phyloP scores from a whole-genome alignment of 1,284 basidiomycete species.

The Veloporphyrellus conicus region DNA sequence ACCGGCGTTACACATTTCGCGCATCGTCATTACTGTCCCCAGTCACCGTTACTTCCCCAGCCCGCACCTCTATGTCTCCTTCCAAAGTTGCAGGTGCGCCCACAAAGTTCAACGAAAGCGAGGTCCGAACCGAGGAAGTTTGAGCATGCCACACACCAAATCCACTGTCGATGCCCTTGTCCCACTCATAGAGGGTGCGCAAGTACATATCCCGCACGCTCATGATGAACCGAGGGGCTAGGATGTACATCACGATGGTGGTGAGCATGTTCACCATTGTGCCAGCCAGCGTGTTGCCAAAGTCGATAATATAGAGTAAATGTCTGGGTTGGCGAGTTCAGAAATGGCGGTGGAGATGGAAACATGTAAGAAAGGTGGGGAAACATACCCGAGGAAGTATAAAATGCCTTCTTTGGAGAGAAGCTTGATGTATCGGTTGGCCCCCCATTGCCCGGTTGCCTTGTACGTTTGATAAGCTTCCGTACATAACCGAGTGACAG shows the following conservation, averaged over 20 bases:
- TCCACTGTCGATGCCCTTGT: slow-evolving; percentile 11
- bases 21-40: no score
- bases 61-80: slow-evolving; percentile 11
- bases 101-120: background rate
- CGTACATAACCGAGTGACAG: slow-evolving; percentile 7
- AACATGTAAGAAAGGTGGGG: background rate
- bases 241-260: slow-evolving; percentile 9
- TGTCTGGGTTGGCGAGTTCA: slow-evolving; percentile 5
- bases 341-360: no score
- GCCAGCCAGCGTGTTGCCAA: background rate
- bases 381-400: slow-evolving; percentile 22
- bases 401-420: slow-evolving; percentile 14
- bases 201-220: slow-evolving; percentile 15
- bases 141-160: slow-evolving; percentile 13
- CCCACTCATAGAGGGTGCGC: background rate
- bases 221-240: slow-evolving; percentile 22
- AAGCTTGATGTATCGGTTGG: slow-evolving; percentile 16
- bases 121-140: background rate
- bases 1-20: no score
- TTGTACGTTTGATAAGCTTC: slow-evolving; percentile 15
- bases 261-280: background rate
- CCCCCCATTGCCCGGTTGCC: slow-evolving; percentile 9
- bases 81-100: background rate
- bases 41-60: background rate
- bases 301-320: slow-evolving; percentile 14